Conservation (phyloP, 805 yeast species). For the Nakazawaea sp. region DNA sequence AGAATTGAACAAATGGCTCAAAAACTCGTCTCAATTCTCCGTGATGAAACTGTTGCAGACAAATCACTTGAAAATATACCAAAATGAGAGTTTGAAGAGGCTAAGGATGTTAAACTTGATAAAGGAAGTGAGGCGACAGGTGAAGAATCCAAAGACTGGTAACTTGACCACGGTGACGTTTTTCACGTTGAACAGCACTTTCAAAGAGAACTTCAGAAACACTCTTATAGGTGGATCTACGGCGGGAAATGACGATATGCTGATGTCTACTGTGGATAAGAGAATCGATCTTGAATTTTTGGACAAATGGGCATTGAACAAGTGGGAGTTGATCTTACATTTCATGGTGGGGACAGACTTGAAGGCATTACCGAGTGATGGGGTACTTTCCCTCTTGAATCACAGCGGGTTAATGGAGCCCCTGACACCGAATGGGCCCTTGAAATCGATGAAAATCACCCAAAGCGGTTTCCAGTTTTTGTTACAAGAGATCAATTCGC, state of each 20-base stretch:
- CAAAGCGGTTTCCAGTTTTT: constrained; percentile 91
- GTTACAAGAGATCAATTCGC: constrained; percentile 87
- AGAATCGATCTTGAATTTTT: constrained; percentile 58
- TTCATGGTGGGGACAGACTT: constrained; percentile 95
- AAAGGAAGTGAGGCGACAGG: constrained; percentile 38
- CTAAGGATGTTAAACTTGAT: constrained; percentile 72
- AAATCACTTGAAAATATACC: constrained; percentile 34
- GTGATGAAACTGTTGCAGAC: constrained; percentile 13
- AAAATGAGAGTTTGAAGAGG: constrained; percentile 73
- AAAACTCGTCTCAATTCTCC: constrained; percentile 18
- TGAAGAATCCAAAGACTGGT: constrained; percentile 27
- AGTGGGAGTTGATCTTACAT: constrained; percentile 94
- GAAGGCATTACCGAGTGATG: constrained; percentile 63
- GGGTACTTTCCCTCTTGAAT: constrained; percentile 68
- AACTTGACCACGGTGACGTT: constrained; percentile 23
- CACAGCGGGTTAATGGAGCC: constrained; percentile 89
- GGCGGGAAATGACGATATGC: constrained; percentile 18
- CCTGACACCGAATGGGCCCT: constrained; percentile 6
- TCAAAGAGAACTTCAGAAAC: constrained; percentile 66
- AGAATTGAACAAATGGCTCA: constrained; percentile 73
- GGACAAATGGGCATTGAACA: constrained; percentile 73
- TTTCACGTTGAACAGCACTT: constrained; percentile 59
- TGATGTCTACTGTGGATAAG: not conserved
- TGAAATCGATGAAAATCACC: constrained; percentile 57
- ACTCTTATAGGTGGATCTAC: constrained; percentile 82